A percentile compares a stretch with the other conserved stretches of the same genome.
These are phyloP conservation scores for Oryza meridionalis DNA, from an alignment of 176 grass and related monocot species.

Conservation along the genomic window DNA sequence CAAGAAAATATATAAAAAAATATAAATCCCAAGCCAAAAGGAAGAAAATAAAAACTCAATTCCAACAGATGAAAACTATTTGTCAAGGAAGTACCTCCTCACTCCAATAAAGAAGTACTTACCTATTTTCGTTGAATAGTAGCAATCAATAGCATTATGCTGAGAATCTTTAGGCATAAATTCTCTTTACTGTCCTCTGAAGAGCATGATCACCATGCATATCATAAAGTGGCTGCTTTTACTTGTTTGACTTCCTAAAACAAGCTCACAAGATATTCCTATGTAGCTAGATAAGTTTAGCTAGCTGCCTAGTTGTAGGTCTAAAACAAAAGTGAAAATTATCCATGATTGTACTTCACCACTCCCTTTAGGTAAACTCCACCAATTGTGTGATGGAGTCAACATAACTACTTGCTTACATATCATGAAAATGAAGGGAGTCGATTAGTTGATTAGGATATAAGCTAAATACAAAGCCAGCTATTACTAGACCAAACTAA, in stretches of 20 bases:
- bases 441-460: constrained; percentile 17
- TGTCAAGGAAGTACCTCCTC: constrained; percentile 9
- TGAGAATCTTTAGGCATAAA: constrained; percentile 39
- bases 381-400: not conserved
- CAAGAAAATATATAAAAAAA: not conserved
- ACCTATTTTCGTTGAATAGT: constrained; percentile 35
- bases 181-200: constrained; percentile 35
- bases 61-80: not conserved
- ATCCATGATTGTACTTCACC: constrained; percentile 16
- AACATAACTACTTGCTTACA: constrained; percentile 4
- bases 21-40: not conserved
- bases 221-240: constrained; percentile 20
- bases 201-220: constrained; percentile 38
- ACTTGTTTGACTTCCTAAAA: constrained; percentile 39
- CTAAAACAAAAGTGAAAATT: not conserved
- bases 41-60: not conserved
- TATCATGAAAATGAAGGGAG: constrained; percentile 29
- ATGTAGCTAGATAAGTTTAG: constrained; percentile 14
- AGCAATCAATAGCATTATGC: constrained; percentile 34
- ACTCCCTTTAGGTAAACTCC: constrained; percentile 30
- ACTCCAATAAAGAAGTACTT: constrained; percentile 42
- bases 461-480: constrained; percentile 30
- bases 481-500: constrained; percentile 9
- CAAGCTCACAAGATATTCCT: constrained; percentile 20
- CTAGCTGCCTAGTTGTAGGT: constrained; percentile 12